A percentile compares a stretch with the other conserved stretches of the same genome.
phyloP scores from a whole-genome alignment of 441 rosid species.

The Eruca vesicaria region DNA sequence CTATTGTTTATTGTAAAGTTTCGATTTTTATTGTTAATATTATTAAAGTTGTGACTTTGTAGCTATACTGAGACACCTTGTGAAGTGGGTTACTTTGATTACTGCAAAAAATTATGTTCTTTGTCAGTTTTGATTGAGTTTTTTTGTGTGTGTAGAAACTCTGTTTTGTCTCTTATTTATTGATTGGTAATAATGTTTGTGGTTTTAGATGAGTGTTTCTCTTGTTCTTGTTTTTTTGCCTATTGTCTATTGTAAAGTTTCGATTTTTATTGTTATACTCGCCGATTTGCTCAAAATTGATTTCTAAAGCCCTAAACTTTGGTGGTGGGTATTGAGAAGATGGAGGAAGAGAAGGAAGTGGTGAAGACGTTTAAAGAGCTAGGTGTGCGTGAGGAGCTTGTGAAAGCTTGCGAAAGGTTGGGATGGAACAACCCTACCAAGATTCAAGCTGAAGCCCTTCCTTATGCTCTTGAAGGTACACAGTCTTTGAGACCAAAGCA shows the following conservation, averaged over 20 bases:
- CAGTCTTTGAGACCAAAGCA: not conserved
- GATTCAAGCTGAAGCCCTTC: slow-evolving; percentile 86
- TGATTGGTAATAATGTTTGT: not conserved
- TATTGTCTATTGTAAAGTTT: not conserved
- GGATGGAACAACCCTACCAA: slow-evolving; percentile 80
- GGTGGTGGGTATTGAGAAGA: too few species aligned
- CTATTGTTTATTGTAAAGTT: not conserved
- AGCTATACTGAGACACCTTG: too few species aligned
- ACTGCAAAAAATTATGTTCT: not conserved
- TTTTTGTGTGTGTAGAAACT: not conserved
- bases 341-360: slow-evolving; percentile 60
- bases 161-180: not conserved
- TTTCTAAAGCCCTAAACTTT: too few species aligned
- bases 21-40: not conserved
- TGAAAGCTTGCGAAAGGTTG: slow-evolving; percentile 69
- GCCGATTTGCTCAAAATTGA: too few species aligned
- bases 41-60: too few species aligned
- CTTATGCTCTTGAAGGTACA: slow-evolving; percentile 85
- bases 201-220: not conserved
- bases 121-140: not conserved
- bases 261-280: not conserved
- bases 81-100: not conserved
- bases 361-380: slow-evolving; percentile 63
- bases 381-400: slow-evolving; percentile 70
- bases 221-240: not conserved